Evolutionary conservation across 2,329 filamentous ascomycete genomes (phyloP), one percentile per base, ranked within the genome.

Genomic region (Penicillium corylophilum): DNA sequence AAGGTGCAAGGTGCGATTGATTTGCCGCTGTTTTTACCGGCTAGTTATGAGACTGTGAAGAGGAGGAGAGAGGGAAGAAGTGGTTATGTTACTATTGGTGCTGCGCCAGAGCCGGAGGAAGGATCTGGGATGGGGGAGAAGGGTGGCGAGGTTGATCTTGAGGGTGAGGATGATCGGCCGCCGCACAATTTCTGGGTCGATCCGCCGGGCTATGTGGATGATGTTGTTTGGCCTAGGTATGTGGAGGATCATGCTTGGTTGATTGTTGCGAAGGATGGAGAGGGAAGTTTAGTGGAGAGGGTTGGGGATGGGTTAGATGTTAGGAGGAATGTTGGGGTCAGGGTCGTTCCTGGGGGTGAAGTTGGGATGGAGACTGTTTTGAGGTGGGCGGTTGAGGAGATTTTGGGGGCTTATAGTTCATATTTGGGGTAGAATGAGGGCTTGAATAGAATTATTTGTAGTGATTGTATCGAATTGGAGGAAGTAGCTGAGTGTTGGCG

Each of bases 171-270:
- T 57, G 65, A 71, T 62, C 40, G 67, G 74, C 33, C 79, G 1
- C 65, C 65, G 26, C 68, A 96, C 65, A 93, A 92, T 24, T 99
- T 96, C 75, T 99, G 94, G 94, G 81, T 86, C 50, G 94, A 99
- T 71, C 94, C 94, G 0, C 90, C 90, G 0, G 92, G 90, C 0
- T 99, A 97, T 69, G 91, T 97, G 33, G 92, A 97, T 69, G 83
- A 88, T 68, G 82, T 99, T 48, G 94, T 99, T 4, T 99, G 94
- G 94, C 93, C 93, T 3, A 93, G 95, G 64, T 97, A 96, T 71
- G 89, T 88, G 3, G 78, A 82, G 47, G 84, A 90, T 63, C 92
- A 97, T 74, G 77, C 77, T 20, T 95, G 89, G 79, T 76, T 99
- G 69, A 94, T 96, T 66, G 72, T 85, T 57, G 74, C 76, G 7